Base-by-base conservation (phyloP, 306 rosid species). In the Begonia peltatifolia region DNA sequence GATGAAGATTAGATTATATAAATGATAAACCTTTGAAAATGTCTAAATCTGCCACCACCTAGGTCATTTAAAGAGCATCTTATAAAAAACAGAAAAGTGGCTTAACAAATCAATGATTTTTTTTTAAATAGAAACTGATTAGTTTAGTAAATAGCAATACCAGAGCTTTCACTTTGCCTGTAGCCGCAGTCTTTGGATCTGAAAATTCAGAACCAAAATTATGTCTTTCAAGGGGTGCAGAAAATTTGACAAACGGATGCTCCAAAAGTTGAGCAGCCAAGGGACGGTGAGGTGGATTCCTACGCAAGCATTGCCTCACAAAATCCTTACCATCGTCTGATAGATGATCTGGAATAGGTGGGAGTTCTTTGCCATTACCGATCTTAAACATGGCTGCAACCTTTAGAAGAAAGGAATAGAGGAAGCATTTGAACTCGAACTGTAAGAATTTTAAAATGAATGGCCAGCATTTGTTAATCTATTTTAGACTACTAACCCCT, bases 341-440 rank as follows among this genome's bases (percentile, higher is more conserved):
- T 43, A 87, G 71, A 70, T 79, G 72, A 56, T 69, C 83, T 42
- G 96, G 96, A 59, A 84, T 73, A 53, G 57, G 67, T 16, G 96
- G 96, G 68, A 79, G 85, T 65, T 84, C 94, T 69, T 65, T 74
- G 68, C 83, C 73, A 58, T 74, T 79, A 42, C 87, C 90, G 54
- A 87, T 81, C 77, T 87, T 87, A 65, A 87, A 87, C 83, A 87
- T 74, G 17, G 96, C 96, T 68, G 96, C 94, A 55, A 82, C 79
- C 96, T 87, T 57, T 44, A 57, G 68, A 56, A 64, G 47, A 42
- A 2, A 47, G 11, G 7, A 9, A 43, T 14, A 47, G 18, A 10
- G 12, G 12, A 22, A 6, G 15, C 41, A 18, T 30, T 30, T 30
- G 38, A 30, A 3, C 38, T 30, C 13, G 16, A 6, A 43, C 18